Base-by-base conservation (phyloP, 208 protist species). In the Vickermania ingenoplastis region DNA sequence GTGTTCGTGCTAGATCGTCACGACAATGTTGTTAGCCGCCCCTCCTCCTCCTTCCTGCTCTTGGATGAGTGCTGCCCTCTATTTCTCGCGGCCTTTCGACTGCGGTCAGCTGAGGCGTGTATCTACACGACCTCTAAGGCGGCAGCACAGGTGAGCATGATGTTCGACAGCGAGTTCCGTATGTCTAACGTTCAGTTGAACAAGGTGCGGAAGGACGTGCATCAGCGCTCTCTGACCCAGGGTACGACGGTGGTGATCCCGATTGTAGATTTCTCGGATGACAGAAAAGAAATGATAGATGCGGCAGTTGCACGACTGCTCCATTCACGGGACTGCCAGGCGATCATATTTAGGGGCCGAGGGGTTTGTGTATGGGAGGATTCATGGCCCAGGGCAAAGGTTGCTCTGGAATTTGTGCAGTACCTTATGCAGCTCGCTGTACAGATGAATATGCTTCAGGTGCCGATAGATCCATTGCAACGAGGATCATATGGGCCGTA, bases 171-270 rank as follows among this genome's bases (percentile, higher is more conserved):
- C 24, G 94, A 97, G 73, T 97, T 98, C 68, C 69, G 85, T 50
- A 96, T 97, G 55, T 97, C 91, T 13, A 83, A 98, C 67, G 65
- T 95, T 49, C 94, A 98, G 66, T 97, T 98, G 95, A 97, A 98
- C 59, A 98, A 98, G 72, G 86, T 96, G 53, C 24, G 21, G 23
- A 71, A 79, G 51, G 67, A 69, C 41, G 65, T 55, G n/a, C 84
- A 63, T 1, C 75, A 79, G 51, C 85, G 80, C 24, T 78, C 79
- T 22, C 63, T 87, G 21, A 65, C 79, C 52, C 97, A 90, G 59
- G 76, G 88, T 45, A 84, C 96, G 65, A 80, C 72, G n/a, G 76
- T 97, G 25, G 78, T 97, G 5, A 77, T 98, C 11, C 95, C 96
- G 22, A 98, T 98, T 59, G 98, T 98, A 50, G 95, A 98, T 23